These are phyloP conservation scores for Polyplosphaeria fusca DNA, from an alignment of 495 filamentous ascomycete genomes.

Conservation along the genomic window DNA sequence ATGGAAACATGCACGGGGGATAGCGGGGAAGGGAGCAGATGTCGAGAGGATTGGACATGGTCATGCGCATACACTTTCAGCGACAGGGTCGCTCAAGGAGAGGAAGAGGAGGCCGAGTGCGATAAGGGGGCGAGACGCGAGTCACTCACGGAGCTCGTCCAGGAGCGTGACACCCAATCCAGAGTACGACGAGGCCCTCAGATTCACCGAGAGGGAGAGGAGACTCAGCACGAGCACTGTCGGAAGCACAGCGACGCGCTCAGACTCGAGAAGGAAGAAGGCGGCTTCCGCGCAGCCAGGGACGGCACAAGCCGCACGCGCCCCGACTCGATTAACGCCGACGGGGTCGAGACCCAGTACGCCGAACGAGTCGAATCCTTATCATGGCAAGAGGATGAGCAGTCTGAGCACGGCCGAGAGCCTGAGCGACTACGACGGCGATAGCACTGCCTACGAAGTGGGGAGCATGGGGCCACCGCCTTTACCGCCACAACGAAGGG, in stretches of 20 bases:
- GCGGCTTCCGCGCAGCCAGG: background rate
- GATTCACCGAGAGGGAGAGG: conserved; percentile 18
- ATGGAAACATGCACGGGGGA: conserved; percentile 41
- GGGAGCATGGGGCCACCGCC: conserved; percentile 17
- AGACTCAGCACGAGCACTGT: conserved; percentile 35
- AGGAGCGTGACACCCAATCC: conserved; percentile 31
- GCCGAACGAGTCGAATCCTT: conserved; percentile 8
- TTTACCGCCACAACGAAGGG: background rate
- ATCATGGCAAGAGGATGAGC: conserved; percentile 28
- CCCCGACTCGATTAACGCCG: background rate
- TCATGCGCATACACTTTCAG: conserved; percentile 10
- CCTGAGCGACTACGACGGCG: conserved; percentile 8
- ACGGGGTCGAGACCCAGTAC: conserved; percentile 19
- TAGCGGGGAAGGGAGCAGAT: conserved; percentile 5
- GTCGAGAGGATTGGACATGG: conserved; percentile 20
- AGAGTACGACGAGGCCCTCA: conserved; percentile 25
- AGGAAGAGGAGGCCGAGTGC: conserved; percentile 23
- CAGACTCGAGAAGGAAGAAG: conserved; percentile 23
- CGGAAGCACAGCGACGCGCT: conserved; percentile 23
- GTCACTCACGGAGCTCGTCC: conserved; percentile 26
- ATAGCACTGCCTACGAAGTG: background rate
- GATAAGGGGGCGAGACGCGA: conserved; percentile 21
- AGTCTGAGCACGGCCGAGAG: conserved; percentile 19
- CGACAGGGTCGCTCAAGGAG: conserved; percentile 8
- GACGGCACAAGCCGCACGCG: background rate